Percentiles rank a stretch among this genome's conserved stretches.
phyloP scores from a whole-genome alignment of 148 eudicot species.

The Nyssa sinensis region DNA sequence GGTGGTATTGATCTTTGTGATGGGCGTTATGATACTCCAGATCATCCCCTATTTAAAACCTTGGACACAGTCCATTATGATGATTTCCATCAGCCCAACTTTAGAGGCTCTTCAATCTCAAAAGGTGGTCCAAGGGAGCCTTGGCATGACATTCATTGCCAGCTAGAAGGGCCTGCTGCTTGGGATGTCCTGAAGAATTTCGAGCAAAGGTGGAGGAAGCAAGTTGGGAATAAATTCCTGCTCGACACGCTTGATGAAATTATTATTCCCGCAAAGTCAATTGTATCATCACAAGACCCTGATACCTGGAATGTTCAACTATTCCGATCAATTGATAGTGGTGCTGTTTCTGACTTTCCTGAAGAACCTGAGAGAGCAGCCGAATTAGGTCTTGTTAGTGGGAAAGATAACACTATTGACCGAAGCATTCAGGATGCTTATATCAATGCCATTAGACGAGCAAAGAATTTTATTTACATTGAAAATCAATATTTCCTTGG shows the following conservation, averaged over 20 bases:
- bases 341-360: conserved; percentile 60
- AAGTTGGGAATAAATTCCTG: conserved; percentile 40
- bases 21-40: conserved; percentile 71
- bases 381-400: conserved; percentile 49
- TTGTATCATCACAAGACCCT: conserved; percentile 28
- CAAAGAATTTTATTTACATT: conserved; percentile 72
- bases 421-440: conserved; percentile 84
- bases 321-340: conserved; percentile 81
- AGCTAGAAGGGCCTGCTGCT: conserved; percentile 77
- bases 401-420: conserved; percentile 56
- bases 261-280: conserved; percentile 33
- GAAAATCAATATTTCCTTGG: conserved; percentile 89
- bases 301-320: conserved; percentile 82
- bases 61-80: conserved; percentile 43
- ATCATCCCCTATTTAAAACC: conserved; percentile 62
- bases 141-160: conserved; percentile 87
- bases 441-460: conserved; percentile 70
- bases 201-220: conserved; percentile 82
- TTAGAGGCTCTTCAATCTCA: conserved; percentile 48
- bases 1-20: conserved; percentile 94
- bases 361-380: conserved; percentile 34
- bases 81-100: conserved; percentile 88
- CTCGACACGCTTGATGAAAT: conserved; percentile 40
- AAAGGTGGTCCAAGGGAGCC: conserved; percentile 97
- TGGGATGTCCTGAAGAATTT: conserved; percentile 89